Conservation (phyloP, 805 yeast genomes). For the Candida palmyrensis region DNA sequence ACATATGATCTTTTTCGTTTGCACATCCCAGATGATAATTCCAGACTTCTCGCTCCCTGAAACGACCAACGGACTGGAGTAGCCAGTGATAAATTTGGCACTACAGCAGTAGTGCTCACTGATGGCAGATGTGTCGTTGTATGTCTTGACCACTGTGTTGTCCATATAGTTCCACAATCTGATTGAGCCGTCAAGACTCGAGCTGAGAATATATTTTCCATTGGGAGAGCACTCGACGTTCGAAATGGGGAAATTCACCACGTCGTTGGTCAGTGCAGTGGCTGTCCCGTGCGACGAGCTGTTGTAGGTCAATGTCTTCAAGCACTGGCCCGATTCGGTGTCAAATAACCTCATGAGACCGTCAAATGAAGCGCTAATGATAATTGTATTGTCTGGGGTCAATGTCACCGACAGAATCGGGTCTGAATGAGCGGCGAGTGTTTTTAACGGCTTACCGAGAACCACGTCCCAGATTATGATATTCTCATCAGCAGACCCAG, state of each 20-base stretch:
- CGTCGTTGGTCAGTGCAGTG: constrained; percentile 51
- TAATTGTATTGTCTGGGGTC: constrained; percentile 73
- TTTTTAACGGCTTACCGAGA: constrained; percentile 64
- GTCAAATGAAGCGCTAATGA: constrained; percentile 84
- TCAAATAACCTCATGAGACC: constrained; percentile 90
- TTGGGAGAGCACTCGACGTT: constrained; percentile 73
- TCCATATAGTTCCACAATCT: constrained; percentile 85
- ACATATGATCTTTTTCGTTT: constrained; percentile 44
- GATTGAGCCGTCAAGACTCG: constrained; percentile 74
- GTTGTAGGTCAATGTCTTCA: constrained; percentile 82
- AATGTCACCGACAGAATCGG: constrained; percentile 77
- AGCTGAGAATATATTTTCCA: constrained; percentile 70
- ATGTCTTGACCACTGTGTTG: constrained; percentile 76
- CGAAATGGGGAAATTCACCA: constrained; percentile 63
- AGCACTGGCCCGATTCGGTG: constrained; percentile 82
- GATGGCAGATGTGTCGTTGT: constrained; percentile 32
- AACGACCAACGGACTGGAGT: constrained; percentile 29
- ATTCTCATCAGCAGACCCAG: constrained; percentile 89
- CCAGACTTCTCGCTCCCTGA: constrained; percentile 60
- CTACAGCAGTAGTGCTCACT: constrained; percentile 51
- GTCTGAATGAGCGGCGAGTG: constrained; percentile 88
- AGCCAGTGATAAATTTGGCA: constrained; percentile 42
- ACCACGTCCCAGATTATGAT: constrained; percentile 85
- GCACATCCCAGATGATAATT: constrained; percentile 63
- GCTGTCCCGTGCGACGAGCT: constrained; percentile 53